These are phyloP conservation scores for Thelephora terrestris DNA, from an alignment of 1,284 basidiomycete species.

Conservation along the genomic window DNA sequence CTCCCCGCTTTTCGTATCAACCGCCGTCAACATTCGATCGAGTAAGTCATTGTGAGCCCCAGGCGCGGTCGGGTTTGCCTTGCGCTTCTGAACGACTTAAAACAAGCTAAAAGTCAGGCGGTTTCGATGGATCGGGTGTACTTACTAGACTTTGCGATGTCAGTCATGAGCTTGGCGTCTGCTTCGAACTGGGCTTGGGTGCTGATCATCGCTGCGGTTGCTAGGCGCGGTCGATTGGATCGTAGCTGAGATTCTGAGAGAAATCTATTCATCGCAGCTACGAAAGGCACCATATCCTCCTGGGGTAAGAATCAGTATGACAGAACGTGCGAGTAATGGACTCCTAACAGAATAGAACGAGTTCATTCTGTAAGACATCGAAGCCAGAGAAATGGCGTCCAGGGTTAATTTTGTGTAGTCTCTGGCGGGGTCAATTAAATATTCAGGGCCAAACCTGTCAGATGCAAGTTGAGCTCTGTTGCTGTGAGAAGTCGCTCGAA, in stretches of 20 bases:
- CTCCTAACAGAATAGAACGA: slow-evolving; percentile 26
- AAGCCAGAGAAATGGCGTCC: slow-evolving; percentile 35
- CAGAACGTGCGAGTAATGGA: not conserved
- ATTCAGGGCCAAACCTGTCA: slow-evolving; percentile 31
- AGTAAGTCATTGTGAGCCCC: slow-evolving; percentile 31
- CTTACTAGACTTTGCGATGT: slow-evolving; percentile 30
- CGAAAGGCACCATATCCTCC: slow-evolving; percentile 22
- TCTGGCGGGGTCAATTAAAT: slow-evolving; percentile 32
- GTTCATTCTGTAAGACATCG: slow-evolving; percentile 37
- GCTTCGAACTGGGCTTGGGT: slow-evolving; percentile 30
- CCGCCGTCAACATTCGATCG: slow-evolving; percentile 36
- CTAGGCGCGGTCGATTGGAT: slow-evolving; percentile 25
- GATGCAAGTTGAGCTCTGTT: not conserved
- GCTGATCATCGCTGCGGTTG: slow-evolving; percentile 26
- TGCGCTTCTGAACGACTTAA: slow-evolving; percentile 29
- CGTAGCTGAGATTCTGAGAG: slow-evolving; percentile 29
- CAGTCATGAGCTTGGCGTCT: slow-evolving; percentile 30
- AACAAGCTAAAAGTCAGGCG: slow-evolving; percentile 4
- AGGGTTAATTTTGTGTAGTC: slow-evolving; percentile 40
- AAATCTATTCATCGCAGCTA: slow-evolving; percentile 33
- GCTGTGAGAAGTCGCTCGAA: not conserved
- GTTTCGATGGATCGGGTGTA: not conserved
- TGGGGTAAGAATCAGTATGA: not conserved
- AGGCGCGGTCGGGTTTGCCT: slow-evolving; percentile 24
- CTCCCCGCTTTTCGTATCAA: slow-evolving; percentile 38